Conservation (phyloP, 202 grass and related monocot genomes). For the Schoenoplectus tabernaemontani region DNA sequence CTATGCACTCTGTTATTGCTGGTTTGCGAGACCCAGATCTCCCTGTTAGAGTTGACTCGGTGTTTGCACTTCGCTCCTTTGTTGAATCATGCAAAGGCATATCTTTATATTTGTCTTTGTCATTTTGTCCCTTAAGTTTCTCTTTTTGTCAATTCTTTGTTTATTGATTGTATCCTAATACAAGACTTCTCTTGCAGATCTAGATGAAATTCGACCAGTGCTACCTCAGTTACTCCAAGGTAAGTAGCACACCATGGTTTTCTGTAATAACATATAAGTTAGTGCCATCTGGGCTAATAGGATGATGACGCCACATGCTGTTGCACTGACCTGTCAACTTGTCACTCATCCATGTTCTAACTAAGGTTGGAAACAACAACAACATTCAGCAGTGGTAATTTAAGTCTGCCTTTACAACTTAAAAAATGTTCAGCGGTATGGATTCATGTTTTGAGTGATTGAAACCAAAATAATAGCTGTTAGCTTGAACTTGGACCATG, state of each 20-base stretch:
- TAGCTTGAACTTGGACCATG: background rate
- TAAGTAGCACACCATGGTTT: constrained; percentile 28
- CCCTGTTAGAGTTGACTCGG: constrained; percentile 84
- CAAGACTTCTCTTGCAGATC: constrained; percentile 39
- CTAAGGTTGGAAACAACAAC: background rate
- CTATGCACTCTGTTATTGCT: constrained; percentile 57
- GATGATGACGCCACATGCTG: background rate
- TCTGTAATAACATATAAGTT: background rate
- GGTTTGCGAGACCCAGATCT: constrained; percentile 74
- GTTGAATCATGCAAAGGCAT: constrained; percentile 87
- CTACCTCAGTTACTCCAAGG: constrained; percentile 91
- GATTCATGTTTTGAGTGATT: background rate
- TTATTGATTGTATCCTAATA: background rate
- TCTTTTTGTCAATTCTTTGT: background rate
- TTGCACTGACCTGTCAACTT: background rate
- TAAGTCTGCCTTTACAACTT: background rate
- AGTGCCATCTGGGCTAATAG: background rate
- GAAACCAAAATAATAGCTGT: background rate
- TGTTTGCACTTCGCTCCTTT: constrained; percentile 84
- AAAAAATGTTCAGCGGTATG: background rate
- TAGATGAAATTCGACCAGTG: constrained; percentile 67
- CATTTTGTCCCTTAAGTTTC: constrained; percentile 6
- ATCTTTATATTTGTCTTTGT: background rate
- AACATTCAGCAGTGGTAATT: background rate
- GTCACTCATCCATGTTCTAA: background rate